A percentile compares a stretch with the other conserved stretches of the same genome.
Evolutionary conservation across 2,329 filamentous ascomycete genomes (phyloP).

Genomic region (Diaporthe citri): DNA sequence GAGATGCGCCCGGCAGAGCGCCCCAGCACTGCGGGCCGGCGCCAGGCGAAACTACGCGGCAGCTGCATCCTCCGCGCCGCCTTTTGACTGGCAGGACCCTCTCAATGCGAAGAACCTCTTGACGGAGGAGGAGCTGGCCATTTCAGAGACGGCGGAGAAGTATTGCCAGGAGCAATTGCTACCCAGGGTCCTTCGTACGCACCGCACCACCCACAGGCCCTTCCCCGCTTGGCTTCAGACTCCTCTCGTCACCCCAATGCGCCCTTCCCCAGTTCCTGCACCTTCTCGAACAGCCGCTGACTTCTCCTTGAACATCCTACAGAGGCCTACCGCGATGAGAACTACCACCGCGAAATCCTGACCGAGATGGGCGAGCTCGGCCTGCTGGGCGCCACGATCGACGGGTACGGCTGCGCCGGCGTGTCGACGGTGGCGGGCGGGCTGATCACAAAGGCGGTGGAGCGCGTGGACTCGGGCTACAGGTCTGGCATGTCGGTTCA

Average conservation of each 20-base stretch:
- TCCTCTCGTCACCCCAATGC: not conserved
- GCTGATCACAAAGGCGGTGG: slow-evolving; percentile 86
- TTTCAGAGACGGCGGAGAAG: slow-evolving; percentile 89
- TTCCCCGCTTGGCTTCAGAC: not conserved
- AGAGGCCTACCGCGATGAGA: slow-evolving; percentile 76
- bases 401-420: slow-evolving; percentile 87
- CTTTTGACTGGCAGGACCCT: slow-evolving; percentile 94
- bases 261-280: not conserved
- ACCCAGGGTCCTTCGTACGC: slow-evolving; percentile 86
- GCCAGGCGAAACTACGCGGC: slow-evolving; percentile 41
- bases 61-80: slow-evolving; percentile 47
- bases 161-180: slow-evolving; percentile 93
- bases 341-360: slow-evolving; percentile 84
- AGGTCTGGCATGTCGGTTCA: slow-evolving; percentile 91
- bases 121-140: slow-evolving; percentile 91
- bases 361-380: slow-evolving; percentile 89
- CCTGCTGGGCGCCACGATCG: slow-evolving; percentile 82
- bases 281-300: slow-evolving; percentile 3
- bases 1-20: slow-evolving; percentile 36
- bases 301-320: not conserved
- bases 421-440: slow-evolving; percentile 85
- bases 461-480: slow-evolving; percentile 89
- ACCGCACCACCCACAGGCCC: not conserved
- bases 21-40: slow-evolving; percentile 33
- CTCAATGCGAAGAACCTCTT: slow-evolving; percentile 79